A percentile compares a stretch with the other conserved stretches of the same genome.
Evolutionary conservation across 805 yeast genomes (phyloP).

Genomic region (Myxozyma monticola): DNA sequence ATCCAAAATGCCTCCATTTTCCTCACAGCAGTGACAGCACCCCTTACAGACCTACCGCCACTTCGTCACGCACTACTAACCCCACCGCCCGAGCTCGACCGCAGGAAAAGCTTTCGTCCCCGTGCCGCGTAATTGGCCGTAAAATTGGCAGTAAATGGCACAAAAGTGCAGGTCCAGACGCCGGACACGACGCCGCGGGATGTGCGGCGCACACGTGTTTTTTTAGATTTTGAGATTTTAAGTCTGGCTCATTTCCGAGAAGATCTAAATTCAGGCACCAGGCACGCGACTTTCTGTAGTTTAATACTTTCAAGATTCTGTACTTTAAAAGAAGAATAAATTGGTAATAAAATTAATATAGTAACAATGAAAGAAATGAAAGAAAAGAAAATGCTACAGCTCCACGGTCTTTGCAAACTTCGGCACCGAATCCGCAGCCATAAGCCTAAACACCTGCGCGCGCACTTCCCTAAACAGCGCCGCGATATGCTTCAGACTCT

Average conservation of each 20-base stretch:
- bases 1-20: too few species aligned
- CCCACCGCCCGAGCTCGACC: too few species aligned
- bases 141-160: too few species aligned
- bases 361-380: background rate
- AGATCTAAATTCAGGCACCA: background rate
- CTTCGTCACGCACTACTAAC: too few species aligned
- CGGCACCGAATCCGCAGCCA: slow-evolving; percentile 33
- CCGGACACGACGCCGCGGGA: too few species aligned
- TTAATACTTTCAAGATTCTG: background rate
- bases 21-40: too few species aligned
- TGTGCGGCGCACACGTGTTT: too few species aligned
- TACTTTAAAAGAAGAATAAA: background rate
- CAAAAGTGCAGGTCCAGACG: too few species aligned
- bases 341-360: background rate
- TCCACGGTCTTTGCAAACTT: slow-evolving; percentile 21
- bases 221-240: too few species aligned
- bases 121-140: too few species aligned
- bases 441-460: slow-evolving; percentile 26
- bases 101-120: too few species aligned
- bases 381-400: background rate
- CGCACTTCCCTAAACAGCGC: slow-evolving; percentile 22
- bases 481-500: slow-evolving; percentile 17
- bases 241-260: background rate
- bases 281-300: background rate
- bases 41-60: too few species aligned